These are phyloP conservation scores for Coccomyxa sp. DNA, from an alignment of 139 green algal species.

Conservation along the genomic window DNA sequence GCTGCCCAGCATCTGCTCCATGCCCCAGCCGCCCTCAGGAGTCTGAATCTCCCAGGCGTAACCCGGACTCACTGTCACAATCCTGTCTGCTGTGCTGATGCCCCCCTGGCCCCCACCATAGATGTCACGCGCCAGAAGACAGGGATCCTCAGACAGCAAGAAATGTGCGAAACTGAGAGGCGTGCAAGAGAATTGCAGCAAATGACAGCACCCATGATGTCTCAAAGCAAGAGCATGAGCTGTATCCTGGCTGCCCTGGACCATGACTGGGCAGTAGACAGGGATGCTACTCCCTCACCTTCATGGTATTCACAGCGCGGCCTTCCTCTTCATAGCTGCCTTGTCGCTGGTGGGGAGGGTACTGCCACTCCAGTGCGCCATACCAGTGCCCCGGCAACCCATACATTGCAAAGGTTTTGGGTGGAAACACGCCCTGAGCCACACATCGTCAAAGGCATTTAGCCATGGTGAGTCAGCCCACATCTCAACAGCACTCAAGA, in stretches of 20 bases:
- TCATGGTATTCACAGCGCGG: constrained; percentile 36
- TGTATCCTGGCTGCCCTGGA: too few relatives aligned
- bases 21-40: constrained; percentile 47
- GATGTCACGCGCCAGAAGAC: not conserved
- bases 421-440: constrained; percentile 69
- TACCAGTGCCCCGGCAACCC: constrained; percentile 82
- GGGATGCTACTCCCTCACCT: constrained; percentile 1
- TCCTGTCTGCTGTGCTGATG: constrained; percentile 68
- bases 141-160: too few relatives aligned
- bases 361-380: constrained; percentile 79
- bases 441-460: not conserved
- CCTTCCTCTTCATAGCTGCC: constrained; percentile 82
- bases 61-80: constrained; percentile 77
- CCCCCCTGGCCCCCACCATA: constrained; percentile 46
- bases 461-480: too few relatives aligned
- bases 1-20: constrained; percentile 32
- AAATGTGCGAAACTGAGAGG: too few relatives aligned
- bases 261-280: not conserved
- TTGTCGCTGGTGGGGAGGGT: constrained; percentile 68
- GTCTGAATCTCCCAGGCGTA: constrained; percentile 78
- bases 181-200: too few relatives aligned
- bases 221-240: too few relatives aligned
- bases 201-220: too few relatives aligned
- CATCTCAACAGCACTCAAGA: too few relatives aligned
- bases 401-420: constrained; percentile 51